Evolutionary conservation across 2,329 filamentous ascomycete genomes (phyloP).

Genomic region (Cucurbitaria berberidis): DNA sequence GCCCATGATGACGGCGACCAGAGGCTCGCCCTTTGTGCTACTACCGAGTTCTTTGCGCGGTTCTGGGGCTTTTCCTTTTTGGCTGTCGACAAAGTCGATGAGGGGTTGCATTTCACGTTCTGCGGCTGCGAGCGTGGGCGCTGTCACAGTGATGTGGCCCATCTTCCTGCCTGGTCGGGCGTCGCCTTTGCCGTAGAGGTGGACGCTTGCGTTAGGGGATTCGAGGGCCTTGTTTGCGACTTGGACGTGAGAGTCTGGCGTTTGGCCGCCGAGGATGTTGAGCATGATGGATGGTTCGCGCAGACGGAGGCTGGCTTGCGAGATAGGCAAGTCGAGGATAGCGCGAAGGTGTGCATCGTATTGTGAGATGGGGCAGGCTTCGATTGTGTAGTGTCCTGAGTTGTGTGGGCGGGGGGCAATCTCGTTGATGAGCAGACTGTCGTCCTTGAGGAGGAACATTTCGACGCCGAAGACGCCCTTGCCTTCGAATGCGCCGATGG

Average conservation of each 20-base stretch:
- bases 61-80: conserved; percentile 52
- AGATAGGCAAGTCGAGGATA: conserved; percentile 72
- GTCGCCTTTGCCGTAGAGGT: conserved; percentile 88
- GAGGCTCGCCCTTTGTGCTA: conserved; percentile 49
- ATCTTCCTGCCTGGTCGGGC: conserved; percentile 91
- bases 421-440: conserved; percentile 79
- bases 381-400: conserved; percentile 94
- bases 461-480: conserved; percentile 96
- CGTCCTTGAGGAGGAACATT: conserved; percentile 84
- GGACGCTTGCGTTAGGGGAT: conserved; percentile 68
- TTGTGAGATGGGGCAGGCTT: conserved; percentile 87
- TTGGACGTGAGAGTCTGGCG: conserved; percentile 67
- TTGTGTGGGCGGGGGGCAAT: conserved; percentile 86
- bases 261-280: conserved; percentile 77
- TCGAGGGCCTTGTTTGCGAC: conserved; percentile 63
- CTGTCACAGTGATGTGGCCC: conserved; percentile 87
- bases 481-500: conserved; percentile 80
- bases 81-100: conserved; percentile 67
- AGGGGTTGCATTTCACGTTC: conserved; percentile 72
- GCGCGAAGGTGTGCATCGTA: conserved; percentile 89
- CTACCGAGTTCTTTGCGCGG: conserved; percentile 13
- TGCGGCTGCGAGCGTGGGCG: conserved; percentile 70
- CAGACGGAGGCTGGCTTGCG: conserved; percentile 59
- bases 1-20: conserved; percentile 83
- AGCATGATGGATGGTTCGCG: conserved; percentile 74